Evolutionary conservation across 768 basidiomycete genomes (phyloP).

Genomic region (Podaxis sp.): DNA sequence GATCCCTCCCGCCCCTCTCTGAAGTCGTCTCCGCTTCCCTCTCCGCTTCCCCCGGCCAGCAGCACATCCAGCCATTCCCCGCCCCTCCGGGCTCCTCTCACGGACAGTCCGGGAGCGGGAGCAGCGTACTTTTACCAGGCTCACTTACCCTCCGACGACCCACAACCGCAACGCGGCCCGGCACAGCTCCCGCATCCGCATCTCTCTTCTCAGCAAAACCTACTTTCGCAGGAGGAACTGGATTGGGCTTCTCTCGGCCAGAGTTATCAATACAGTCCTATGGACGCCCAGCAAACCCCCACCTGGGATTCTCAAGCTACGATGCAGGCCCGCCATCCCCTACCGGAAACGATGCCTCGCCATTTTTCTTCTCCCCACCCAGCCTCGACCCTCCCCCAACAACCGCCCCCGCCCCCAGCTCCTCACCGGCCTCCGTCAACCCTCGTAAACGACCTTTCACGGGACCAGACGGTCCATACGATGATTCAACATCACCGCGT

Average conservation of each 20-base stretch:
- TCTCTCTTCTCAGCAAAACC: constrained; percentile 55
- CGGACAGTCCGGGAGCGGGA: constrained; percentile 39
- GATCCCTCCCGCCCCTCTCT: constrained; percentile 71
- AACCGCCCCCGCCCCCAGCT: constrained; percentile 28
- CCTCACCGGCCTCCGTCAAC: constrained; percentile 32
- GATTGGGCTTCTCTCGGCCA: constrained; percentile 45
- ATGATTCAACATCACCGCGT: constrained; percentile 23
- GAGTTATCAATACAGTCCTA: constrained; percentile 23
- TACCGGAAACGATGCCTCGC: constrained; percentile 49
- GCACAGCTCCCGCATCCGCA: constrained; percentile 71
- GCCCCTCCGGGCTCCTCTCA: constrained; percentile 21
- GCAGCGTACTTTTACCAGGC: constrained; percentile 53
- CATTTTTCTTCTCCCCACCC: constrained; percentile 66
- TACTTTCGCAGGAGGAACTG: constrained; percentile 50
- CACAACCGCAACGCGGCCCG: constrained; percentile 62
- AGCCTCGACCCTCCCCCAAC: constrained; percentile 22
- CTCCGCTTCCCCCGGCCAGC: constrained; percentile 42
- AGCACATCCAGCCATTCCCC: constrained; percentile 36
- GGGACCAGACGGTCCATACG: constrained; percentile 51
- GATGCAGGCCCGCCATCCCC: constrained; percentile 21
- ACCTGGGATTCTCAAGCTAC: constrained; percentile 20
- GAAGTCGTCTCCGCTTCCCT: constrained; percentile 75
- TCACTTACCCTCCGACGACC: constrained; percentile 56
- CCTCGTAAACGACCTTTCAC: constrained; percentile 64
- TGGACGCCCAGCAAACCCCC: constrained; percentile 11